These are phyloP conservation scores for Cinnamomum micranthum DNA, from an alignment of 164 flowering plant genomes.

Conservation along the genomic window DNA sequence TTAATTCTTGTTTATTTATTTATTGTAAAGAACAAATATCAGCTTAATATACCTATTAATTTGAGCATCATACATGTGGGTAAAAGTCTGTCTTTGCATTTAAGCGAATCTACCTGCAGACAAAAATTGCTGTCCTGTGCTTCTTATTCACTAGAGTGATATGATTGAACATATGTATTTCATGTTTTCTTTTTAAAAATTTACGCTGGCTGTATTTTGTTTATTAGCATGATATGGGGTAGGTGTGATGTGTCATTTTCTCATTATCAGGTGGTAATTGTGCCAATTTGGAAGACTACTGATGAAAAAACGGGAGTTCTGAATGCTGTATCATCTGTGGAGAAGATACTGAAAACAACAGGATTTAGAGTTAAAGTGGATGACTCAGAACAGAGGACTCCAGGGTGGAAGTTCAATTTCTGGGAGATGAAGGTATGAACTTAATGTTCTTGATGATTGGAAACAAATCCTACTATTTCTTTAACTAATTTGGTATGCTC, in stretches of 20 bases:
- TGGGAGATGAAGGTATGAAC: conserved; percentile 95
- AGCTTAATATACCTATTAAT: no score
- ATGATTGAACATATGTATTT: not conserved
- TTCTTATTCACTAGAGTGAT: not conserved
- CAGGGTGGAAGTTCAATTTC: conserved; percentile 97
- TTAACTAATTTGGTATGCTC: not conserved
- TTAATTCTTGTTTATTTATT: not conserved
- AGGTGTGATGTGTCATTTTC: no score
- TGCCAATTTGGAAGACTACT: conserved; percentile 89
- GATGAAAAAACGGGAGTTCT: conserved; percentile 68
- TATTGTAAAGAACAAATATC: not conserved
- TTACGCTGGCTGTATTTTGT: not conserved
- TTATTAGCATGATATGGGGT: no score
- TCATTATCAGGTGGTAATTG: conserved; percentile 59
- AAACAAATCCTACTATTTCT: not conserved
- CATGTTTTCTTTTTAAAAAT: not conserved
- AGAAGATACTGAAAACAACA: conserved; percentile 46
- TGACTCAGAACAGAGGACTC: conserved; percentile 85
- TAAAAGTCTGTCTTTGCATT: not conserved
- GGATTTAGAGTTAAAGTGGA: conserved; percentile 81
- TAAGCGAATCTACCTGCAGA: not conserved
- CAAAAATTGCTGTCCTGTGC: not conserved
- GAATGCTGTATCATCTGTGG: conserved; percentile 60
- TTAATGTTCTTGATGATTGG: not conserved
- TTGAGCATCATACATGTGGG: no score